These are phyloP conservation scores for Endothia cerciana DNA, from an alignment of 2,329 filamentous ascomycete genomes.

Conservation along the genomic window DNA sequence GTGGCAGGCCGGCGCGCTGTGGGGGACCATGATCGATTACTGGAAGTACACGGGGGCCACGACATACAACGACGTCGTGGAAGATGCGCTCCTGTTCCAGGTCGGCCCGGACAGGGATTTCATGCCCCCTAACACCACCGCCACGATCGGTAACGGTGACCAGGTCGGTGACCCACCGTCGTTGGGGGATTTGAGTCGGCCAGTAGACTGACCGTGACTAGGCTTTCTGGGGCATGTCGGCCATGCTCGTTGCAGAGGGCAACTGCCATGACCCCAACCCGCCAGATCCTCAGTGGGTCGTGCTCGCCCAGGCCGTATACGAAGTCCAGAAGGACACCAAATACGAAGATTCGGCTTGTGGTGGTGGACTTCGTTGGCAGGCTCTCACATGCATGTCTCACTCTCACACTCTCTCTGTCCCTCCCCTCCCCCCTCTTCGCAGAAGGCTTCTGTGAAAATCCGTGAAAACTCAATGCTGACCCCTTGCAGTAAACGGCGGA, in stretches of 20 bases:
- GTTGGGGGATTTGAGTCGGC: not conserved
- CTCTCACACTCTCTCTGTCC: too few relatives aligned
- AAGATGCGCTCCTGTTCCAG: slow-evolving; percentile 51
- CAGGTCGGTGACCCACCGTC: not conserved
- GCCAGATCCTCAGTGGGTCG: slow-evolving; percentile 62
- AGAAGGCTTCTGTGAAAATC: not conserved
- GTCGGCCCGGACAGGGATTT: slow-evolving; percentile 52
- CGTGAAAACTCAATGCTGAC: not conserved
- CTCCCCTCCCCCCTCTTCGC: not conserved
- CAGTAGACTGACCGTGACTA: slow-evolving; percentile 39
- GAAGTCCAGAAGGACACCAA: slow-evolving; percentile 62
- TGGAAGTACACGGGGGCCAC: slow-evolving; percentile 48
- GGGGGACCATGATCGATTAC: slow-evolving; percentile 45
- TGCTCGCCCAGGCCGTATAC: slow-evolving; percentile 72
- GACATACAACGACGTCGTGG: slow-evolving; percentile 54
- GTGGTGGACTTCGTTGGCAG: slow-evolving; percentile 77
- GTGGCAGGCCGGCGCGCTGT: slow-evolving; percentile 39
- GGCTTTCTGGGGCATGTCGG: slow-evolving; percentile 70
- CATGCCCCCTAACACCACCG: slow-evolving; percentile 52
- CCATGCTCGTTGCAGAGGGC: slow-evolving; percentile 69
- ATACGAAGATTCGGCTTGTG: slow-evolving; percentile 68
- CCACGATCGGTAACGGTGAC: slow-evolving; percentile 59
- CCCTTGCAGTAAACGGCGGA: slow-evolving; percentile 58
- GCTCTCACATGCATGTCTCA: slow-evolving; percentile 62
- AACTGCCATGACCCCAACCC: slow-evolving; percentile 63